Conservation (phyloP, 768 basidiomycete species). For the Butyriboletus loyo region DNA sequence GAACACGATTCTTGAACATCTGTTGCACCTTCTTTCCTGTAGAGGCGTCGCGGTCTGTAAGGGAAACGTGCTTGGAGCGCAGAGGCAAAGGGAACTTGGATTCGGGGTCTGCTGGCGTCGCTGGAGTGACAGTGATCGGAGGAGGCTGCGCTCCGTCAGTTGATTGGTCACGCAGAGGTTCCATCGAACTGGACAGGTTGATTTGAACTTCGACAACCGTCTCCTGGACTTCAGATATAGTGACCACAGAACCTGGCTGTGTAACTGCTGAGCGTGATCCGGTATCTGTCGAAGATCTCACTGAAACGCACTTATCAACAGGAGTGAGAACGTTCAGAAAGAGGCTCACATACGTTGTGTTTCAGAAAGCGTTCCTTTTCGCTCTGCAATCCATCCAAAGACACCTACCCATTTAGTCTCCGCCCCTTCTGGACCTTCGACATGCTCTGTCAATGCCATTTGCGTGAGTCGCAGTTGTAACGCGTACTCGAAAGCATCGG, state of each 20-base stretch:
- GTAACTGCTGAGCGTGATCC: constrained; percentile 27
- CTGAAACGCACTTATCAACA: constrained; percentile 6
- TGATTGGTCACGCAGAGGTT: not conserved
- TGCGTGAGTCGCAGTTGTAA: constrained; percentile 87
- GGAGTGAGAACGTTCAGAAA: not conserved
- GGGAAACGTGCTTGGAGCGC: constrained; percentile 26
- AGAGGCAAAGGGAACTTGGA: constrained; percentile 14
- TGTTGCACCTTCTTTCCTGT: constrained; percentile 73
- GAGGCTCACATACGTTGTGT: constrained; percentile 21
- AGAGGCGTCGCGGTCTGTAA: constrained; percentile 44
- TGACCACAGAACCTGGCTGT: constrained; percentile 10
- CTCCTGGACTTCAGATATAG: constrained; percentile 15
- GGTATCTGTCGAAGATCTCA: constrained; percentile 31
- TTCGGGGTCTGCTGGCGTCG: constrained; percentile 46
- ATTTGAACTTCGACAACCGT: constrained; percentile 9
- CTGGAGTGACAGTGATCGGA: constrained; percentile 61
- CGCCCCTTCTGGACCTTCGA: constrained; percentile 84
- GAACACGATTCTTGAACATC: constrained; percentile 70
- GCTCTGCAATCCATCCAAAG: constrained; percentile 81
- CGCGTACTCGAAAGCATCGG: constrained; percentile 70
- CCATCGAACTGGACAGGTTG: not conserved
- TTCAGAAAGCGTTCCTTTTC: constrained; percentile 35
- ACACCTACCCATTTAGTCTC: constrained; percentile 78
- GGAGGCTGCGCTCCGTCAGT: constrained; percentile 6
- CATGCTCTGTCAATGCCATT: constrained; percentile 73